Conservation (phyloP, 441 rosid species). For the Bruguiera hainesii region DNA sequence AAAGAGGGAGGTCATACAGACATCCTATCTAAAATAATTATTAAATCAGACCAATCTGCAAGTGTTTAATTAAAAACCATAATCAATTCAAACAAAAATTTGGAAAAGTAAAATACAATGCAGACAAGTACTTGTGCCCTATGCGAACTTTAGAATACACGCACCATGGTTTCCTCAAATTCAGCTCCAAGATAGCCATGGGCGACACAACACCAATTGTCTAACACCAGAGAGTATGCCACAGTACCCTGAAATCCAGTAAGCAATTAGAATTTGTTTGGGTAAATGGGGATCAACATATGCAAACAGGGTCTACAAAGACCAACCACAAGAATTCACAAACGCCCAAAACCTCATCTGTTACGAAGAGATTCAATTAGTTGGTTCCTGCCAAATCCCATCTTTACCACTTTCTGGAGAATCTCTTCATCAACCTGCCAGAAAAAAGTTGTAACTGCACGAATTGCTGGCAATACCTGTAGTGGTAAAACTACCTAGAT, state of each 20-base stretch:
- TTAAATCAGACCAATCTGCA: not conserved
- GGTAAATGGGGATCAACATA: not conserved
- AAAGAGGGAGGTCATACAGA: not conserved
- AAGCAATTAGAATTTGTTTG: not conserved
- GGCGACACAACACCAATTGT: constrained; percentile 86
- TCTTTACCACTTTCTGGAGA: constrained; percentile 75
- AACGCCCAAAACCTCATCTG: constrained; percentile 60
- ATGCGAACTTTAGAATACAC: constrained; percentile 1
- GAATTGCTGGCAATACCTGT: not conserved
- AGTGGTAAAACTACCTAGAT: no score
- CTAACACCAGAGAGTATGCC: constrained; percentile 85
- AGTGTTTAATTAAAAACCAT: not conserved
- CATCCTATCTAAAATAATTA: not conserved
- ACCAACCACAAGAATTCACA: constrained; percentile 4
- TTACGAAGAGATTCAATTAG: constrained; percentile 79
- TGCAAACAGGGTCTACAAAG: not conserved
- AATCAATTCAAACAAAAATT: not conserved
- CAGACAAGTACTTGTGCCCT: not conserved
- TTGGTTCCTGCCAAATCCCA: constrained; percentile 82
- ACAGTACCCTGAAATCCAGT: constrained; percentile 66
- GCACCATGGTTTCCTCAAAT: constrained; percentile 90
- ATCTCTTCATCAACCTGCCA: constrained; percentile 93
- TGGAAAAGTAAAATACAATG: not conserved
- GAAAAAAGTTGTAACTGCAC: not conserved
- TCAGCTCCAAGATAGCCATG: constrained; percentile 98